A percentile compares a stretch with the other conserved stretches of the same genome.
Conservation (phyloP, 2,329 filamentous ascomycete species). For the Aotearoamyces nothofagi region DNA sequence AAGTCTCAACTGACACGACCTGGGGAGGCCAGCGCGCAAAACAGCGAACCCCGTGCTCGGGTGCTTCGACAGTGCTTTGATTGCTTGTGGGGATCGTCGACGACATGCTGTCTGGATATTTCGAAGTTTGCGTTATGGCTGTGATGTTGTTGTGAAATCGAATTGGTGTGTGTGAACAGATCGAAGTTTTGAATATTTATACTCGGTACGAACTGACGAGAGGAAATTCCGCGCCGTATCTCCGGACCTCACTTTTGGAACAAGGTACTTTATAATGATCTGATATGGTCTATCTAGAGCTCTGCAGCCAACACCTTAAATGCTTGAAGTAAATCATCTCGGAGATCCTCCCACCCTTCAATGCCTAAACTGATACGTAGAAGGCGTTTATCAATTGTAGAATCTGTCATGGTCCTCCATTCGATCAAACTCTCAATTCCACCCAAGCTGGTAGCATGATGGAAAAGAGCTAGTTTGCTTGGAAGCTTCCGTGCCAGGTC, state of each 20-base stretch:
- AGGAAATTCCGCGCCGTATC: too few species aligned
- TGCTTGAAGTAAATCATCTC: constrained; percentile 54
- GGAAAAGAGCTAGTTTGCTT: constrained; percentile 67
- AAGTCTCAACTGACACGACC: neutral
- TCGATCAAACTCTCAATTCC: constrained; percentile 94
- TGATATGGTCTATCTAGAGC: neutral
- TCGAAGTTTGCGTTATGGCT: too few species aligned
- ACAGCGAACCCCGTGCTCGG: too few species aligned
- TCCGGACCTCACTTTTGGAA: too few species aligned
- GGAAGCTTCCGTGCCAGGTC: constrained; percentile 54
- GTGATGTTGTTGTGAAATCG: too few species aligned
- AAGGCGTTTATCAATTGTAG: constrained; percentile 52
- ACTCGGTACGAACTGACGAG: too few species aligned
- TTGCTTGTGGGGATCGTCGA: too few species aligned
- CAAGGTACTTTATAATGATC: too few species aligned
- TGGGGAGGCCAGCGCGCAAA: neutral
- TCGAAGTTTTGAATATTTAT: too few species aligned
- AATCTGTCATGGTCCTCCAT: constrained; percentile 85
- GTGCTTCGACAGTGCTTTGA: too few species aligned
- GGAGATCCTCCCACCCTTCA: constrained; percentile 75
- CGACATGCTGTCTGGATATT: too few species aligned
- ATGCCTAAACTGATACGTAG: constrained; percentile 75
- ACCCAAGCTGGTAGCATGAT: constrained; percentile 87
- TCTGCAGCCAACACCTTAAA: constrained; percentile 28
- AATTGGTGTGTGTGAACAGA: too few species aligned